Percentiles rank a stretch among this genome's conserved stretches.
Evolutionary conservation across 2,329 filamentous ascomycete species (phyloP).

Genomic region (Elsinoe batatas): DNA sequence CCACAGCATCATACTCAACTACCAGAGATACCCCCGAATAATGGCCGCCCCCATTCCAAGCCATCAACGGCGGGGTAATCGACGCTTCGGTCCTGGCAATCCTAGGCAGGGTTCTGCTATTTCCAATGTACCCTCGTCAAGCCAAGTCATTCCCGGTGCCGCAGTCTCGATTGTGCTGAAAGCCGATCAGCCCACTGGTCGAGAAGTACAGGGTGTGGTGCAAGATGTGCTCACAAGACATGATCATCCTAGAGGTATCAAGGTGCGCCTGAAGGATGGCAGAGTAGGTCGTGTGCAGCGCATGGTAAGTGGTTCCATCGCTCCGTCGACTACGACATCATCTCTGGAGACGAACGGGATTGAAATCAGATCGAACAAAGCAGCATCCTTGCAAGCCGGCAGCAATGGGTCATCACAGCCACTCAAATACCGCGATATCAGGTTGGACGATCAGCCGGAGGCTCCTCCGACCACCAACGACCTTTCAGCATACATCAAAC

Average conservation of each 20-base stretch:
- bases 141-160: conserved; percentile 50
- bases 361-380: background rate
- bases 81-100: background rate
- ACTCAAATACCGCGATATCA: conserved; percentile 15
- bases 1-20: background rate
- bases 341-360: conserved; percentile 15
- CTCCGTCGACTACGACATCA: conserved; percentile 15
- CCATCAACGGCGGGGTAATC: conserved; percentile 2
- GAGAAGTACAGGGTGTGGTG: conserved; percentile 57
- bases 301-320: conserved; percentile 32
- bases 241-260: conserved; percentile 69
- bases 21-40: background rate
- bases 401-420: background rate
- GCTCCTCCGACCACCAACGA: conserved; percentile 35
- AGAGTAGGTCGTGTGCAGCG: conserved; percentile 64
- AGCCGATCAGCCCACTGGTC: conserved; percentile 63
- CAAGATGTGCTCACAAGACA: conserved; percentile 60
- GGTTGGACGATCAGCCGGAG: conserved; percentile 23
- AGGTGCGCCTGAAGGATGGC: conserved; percentile 62
- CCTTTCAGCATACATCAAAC: conserved; percentile 43
- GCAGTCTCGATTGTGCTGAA: conserved; percentile 66
- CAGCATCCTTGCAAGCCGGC: background rate
- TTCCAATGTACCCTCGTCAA: background rate
- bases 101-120: background rate
- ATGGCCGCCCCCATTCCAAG: background rate